Conservation (phyloP, 2,329 filamentous ascomycete species). For the Paecilomyces fulvus region DNA sequence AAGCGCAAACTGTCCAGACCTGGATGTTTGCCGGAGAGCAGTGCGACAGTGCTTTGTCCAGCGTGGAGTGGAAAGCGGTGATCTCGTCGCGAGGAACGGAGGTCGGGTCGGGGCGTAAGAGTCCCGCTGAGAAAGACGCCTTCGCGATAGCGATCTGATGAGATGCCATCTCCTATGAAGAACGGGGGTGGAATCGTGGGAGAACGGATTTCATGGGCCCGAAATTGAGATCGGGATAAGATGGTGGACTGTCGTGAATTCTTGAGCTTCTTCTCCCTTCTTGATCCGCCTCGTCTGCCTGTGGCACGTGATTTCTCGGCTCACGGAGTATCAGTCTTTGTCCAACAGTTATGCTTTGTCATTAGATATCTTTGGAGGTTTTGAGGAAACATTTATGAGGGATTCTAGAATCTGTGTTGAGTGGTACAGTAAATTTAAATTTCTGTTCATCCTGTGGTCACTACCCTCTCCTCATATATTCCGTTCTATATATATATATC, state of each 20-base stretch:
- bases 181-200: neutral
- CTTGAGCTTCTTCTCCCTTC: neutral
- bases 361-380: too few species aligned
- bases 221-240: neutral
- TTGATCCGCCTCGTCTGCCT: neutral
- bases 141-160: slow-evolving; percentile 69
- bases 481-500: too few species aligned
- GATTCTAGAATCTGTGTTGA: too few species aligned
- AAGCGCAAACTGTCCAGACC: slow-evolving; percentile 55
- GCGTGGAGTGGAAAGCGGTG: slow-evolving; percentile 56
- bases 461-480: too few species aligned
- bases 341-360: neutral
- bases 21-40: slow-evolving; percentile 78
- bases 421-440: too few species aligned
- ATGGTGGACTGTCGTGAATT: neutral
- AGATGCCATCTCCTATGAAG: slow-evolving; percentile 48
- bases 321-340: neutral
- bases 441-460: too few species aligned
- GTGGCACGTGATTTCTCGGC: neutral
- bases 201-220: neutral
- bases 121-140: slow-evolving; percentile 64
- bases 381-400: too few species aligned
- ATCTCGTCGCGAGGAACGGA: slow-evolving; percentile 62
- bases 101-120: slow-evolving; percentile 66
- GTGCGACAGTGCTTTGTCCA: slow-evolving; percentile 57